Conservation (phyloP, 208 protist genomes). For the Vickermania ingenoplastis region DNA sequence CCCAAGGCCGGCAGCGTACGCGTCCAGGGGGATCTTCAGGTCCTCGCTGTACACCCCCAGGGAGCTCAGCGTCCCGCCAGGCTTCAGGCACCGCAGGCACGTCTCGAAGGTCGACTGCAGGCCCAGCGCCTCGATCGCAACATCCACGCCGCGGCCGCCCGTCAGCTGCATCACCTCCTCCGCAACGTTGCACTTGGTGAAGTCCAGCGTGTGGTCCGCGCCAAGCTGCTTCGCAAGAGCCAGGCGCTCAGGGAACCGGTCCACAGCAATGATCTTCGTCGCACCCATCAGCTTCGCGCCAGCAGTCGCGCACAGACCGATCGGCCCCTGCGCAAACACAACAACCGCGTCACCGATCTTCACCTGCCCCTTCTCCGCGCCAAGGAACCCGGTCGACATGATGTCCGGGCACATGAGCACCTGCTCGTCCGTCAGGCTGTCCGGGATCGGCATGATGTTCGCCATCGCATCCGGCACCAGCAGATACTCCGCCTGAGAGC, state of each 20-base stretch:
- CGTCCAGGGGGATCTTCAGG: constrained; percentile 14
- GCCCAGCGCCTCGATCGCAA: constrained; percentile 22
- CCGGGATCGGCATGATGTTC: constrained; percentile 15
- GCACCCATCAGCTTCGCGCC: constrained; percentile 19
- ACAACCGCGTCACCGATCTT: constrained; percentile 22
- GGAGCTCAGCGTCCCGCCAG: constrained; percentile 19
- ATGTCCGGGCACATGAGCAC: constrained; percentile 26
- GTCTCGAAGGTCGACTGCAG: constrained; percentile 16
- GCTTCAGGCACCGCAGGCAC: constrained; percentile 20
- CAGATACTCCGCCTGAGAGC: constrained; percentile 26
- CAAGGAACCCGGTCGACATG: constrained; percentile 17
- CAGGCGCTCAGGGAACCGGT: constrained; percentile 17
- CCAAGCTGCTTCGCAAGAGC: constrained; percentile 14
- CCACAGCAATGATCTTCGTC: constrained; percentile 18
- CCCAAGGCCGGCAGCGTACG: constrained; percentile 16
- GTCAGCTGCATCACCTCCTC: constrained; percentile 23
- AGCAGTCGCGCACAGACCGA: constrained; percentile 18
- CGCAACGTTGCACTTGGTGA: constrained; percentile 20
- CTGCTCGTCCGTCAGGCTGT: constrained; percentile 20
- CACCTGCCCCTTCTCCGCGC: constrained; percentile 13
- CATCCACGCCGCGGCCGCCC: constrained; percentile 22
- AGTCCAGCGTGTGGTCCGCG: constrained; percentile 20
- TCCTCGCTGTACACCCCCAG: constrained; percentile 23
- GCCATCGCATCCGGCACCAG: constrained; percentile 12
- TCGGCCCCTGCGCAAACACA: constrained; percentile 23